Base-by-base conservation (phyloP, 2,329 filamentous ascomycete genomes). In the Ceratocystis harringtonii region DNA sequence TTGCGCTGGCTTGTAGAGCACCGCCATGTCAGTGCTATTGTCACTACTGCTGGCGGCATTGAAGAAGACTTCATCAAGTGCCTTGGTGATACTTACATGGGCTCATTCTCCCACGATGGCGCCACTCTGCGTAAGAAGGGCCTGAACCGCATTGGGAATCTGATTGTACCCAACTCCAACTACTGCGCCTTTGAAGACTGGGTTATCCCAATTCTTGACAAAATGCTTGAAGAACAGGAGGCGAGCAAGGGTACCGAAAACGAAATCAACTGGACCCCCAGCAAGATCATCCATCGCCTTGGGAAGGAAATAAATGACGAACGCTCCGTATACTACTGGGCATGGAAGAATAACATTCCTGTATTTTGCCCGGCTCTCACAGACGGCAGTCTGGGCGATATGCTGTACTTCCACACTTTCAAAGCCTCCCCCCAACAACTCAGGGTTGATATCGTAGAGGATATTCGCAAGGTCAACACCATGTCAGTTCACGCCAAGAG, bases 11-110 rank as follows among this genome's bases (percentile, higher is more conserved):
- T 99, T 0, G 92, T 95, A 57, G 84, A 97, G 77, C 91, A 99
- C 77, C 87, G 86, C 69, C 92, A 97, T 73, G 86, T 99, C 69
- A 94, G 90, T 0, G 89, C 88, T 70, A 90, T 99, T 71, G 94
- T 99, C 68, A 96, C 94, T 28, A 96, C 94, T 0, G 94, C 94
- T 0, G 94, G 94, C 57, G 94, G 94, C 62, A 84, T 99, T 63
- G 94, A 99, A 75, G 94, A 99, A 74, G 94, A 99, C 75, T 86
- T 99, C 66, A 99, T 99, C 81, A 99, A 99, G 78, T 99, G 94
- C 71, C 85, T 99, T 1, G 94, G 88, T 10, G 87, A 90, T 63
- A 99, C 94, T 0, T 99, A 96, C 75, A 85, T 97, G 73, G 90
- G 90, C 57, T 86, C 89, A 1, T 99, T 97, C 76, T 84, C 81